phyloP scores from a whole-genome alignment of 768 basidiomycete species.

The Suillus sp. region DNA sequence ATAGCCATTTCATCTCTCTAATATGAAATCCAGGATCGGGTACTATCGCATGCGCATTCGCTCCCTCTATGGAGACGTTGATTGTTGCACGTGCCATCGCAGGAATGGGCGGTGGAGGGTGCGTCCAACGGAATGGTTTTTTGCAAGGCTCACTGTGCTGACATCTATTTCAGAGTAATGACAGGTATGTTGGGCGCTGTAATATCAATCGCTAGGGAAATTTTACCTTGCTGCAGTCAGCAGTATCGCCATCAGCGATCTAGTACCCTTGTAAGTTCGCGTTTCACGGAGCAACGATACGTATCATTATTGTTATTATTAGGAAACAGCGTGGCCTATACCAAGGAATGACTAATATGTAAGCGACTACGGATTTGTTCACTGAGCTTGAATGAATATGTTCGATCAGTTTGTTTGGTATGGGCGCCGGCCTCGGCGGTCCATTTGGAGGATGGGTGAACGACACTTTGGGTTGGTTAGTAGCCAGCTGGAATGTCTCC shows the following conservation, averaged over 20 bases:
- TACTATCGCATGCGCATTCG: conserved; percentile 84
- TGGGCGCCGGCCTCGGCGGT: conserved; percentile 80
- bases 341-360: conserved; percentile 92
- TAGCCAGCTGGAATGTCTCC: conserved; percentile 7
- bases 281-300: not conserved
- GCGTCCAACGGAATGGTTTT: conserved; percentile 34
- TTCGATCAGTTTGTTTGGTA: conserved; percentile 68
- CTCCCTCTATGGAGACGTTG: conserved; percentile 80
- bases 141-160: conserved; percentile 17
- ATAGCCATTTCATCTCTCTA: conserved; percentile 19
- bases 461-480: conserved; percentile 84
- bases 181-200: conserved; percentile 53
- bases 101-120: conserved; percentile 93
- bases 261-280: conserved; percentile 77
- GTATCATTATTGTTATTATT: conserved; percentile 12
- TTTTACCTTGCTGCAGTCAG: conserved; percentile 55
- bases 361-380: conserved; percentile 27
- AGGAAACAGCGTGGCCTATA: conserved; percentile 88
- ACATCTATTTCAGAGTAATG: conserved; percentile 64
- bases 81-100: conserved; percentile 84
- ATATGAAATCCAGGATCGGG: conserved; percentile 59
- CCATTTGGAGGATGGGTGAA: conserved; percentile 85
- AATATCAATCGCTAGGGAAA: conserved; percentile 12
- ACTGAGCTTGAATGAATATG: conserved; percentile 17
- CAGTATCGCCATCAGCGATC: conserved; percentile 82